Conservation (phyloP, 164 flowering plant species). For the Houttuynia cordata region DNA sequence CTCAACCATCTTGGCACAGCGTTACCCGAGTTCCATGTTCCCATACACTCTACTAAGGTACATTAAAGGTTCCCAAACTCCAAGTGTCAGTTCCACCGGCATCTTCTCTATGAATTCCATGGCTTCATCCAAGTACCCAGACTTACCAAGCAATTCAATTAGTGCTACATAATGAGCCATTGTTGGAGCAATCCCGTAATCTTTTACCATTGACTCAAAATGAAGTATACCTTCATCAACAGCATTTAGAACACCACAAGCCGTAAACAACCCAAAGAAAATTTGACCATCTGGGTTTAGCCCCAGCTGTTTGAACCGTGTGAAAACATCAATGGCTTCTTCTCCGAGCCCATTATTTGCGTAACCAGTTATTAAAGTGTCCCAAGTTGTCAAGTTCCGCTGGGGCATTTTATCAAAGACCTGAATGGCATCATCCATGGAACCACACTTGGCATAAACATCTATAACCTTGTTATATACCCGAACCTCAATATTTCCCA, state of each 20-base stretch:
- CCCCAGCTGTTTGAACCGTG: slow-evolving; percentile 43
- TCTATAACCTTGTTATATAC: slow-evolving; percentile 47
- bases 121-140: slow-evolving; percentile 60
- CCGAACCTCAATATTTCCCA: slow-evolving; percentile 18
- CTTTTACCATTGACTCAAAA: slow-evolving; percentile 56
- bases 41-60: slow-evolving; percentile 55
- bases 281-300: slow-evolving; percentile 51
- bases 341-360: slow-evolving; percentile 61
- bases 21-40: slow-evolving; percentile 46
- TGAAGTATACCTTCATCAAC: slow-evolving; percentile 63
- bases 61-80: slow-evolving; percentile 64
- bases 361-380: slow-evolving; percentile 53
- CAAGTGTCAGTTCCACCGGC: slow-evolving; percentile 48
- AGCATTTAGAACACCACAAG: slow-evolving; percentile 48
- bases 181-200: slow-evolving; percentile 45
- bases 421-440: slow-evolving; percentile 39
- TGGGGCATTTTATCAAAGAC: slow-evolving; percentile 46
- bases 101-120: slow-evolving; percentile 57
- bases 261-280: slow-evolving; percentile 51
- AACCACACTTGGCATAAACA: slow-evolving; percentile 57
- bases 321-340: slow-evolving; percentile 58
- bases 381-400: slow-evolving; percentile 63
- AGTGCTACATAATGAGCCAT: slow-evolving; percentile 55
- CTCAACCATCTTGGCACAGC: slow-evolving; percentile 46
- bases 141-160: slow-evolving; percentile 59